Percentiles rank a stretch among this genome's conserved stretches.
Evolutionary conservation across 2,329 filamentous ascomycete genomes (phyloP).

Genomic region (Stagonosporopsis cucurbitacearum): DNA sequence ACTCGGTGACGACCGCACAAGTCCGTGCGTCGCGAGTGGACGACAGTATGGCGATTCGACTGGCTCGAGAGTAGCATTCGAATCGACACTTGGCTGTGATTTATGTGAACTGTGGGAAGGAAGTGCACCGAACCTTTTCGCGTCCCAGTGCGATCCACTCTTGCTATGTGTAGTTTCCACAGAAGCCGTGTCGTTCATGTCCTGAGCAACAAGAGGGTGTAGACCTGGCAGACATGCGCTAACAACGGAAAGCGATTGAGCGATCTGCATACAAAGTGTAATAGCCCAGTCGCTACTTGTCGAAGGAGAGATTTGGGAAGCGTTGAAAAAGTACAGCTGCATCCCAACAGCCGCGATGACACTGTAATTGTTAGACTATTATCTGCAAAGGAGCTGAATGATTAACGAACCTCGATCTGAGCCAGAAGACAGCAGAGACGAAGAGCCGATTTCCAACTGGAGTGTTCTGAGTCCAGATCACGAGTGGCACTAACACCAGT

Average conservation of each 20-base stretch:
- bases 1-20: slow-evolving; percentile 32
- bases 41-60: slow-evolving; percentile 29
- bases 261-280: slow-evolving; percentile 34
- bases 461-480: slow-evolving; percentile 37
- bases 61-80: background rate
- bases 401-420: slow-evolving; percentile 30
- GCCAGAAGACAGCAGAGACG: slow-evolving; percentile 33
- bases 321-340: slow-evolving; percentile 36
- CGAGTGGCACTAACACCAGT: slow-evolving; percentile 35
- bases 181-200: slow-evolving; percentile 5
- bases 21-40: slow-evolving; percentile 38
- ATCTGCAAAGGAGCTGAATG: no score
- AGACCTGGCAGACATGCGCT: slow-evolving; percentile 37
- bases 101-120: slow-evolving; percentile 3
- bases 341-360: slow-evolving; percentile 30
- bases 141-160: background rate
- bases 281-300: slow-evolving; percentile 29
- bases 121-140: background rate
- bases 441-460: slow-evolving; percentile 31
- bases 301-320: slow-evolving; percentile 12
- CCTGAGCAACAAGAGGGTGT: slow-evolving; percentile 15
- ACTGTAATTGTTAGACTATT: slow-evolving; percentile 18
- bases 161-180: background rate
- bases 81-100: background rate
- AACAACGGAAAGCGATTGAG: slow-evolving; percentile 40